phyloP scores from a whole-genome alignment of 768 basidiomycete genomes.

The Gloeostereum incarnatum region DNA sequence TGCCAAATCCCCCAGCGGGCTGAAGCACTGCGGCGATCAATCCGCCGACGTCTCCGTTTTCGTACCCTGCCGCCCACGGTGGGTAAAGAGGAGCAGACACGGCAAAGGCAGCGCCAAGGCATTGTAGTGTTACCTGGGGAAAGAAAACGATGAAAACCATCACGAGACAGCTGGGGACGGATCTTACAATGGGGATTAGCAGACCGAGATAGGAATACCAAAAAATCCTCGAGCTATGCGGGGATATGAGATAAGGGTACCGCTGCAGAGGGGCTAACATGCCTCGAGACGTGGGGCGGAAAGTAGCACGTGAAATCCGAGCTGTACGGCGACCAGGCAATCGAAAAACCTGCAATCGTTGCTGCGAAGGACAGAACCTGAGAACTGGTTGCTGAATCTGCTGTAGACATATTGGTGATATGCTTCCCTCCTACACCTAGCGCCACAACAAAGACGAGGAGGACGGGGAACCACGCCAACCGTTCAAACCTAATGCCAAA shows the following conservation, averaged over 20 bases:
- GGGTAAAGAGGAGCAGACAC: constrained; percentile 30
- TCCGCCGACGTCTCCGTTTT: constrained; percentile 35
- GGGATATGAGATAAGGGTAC: neutral
- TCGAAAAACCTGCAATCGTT: constrained; percentile 45
- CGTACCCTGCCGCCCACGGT: constrained; percentile 35
- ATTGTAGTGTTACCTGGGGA: constrained; percentile 21
- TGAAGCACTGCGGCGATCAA: constrained; percentile 39
- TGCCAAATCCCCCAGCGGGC: constrained; percentile 43
- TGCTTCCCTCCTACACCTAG: constrained; percentile 44
- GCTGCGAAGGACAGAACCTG: constrained; percentile 38
- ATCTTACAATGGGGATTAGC: constrained; percentile 28
- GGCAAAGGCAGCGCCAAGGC: constrained; percentile 38
- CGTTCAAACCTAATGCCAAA: constrained; percentile 38
- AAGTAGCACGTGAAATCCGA: constrained; percentile 55
- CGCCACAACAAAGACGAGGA: constrained; percentile 45
- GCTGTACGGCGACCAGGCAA: constrained; percentile 31
- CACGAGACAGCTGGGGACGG: neutral
- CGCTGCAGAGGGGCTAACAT: constrained; percentile 4
- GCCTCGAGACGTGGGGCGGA: constrained; percentile 31
- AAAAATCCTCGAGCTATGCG: constrained; percentile 35
- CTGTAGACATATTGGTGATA: constrained; percentile 23
- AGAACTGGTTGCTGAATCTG: constrained; percentile 28
- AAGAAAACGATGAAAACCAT: neutral
- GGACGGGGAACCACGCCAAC: constrained; percentile 44
- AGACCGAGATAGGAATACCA: constrained; percentile 44